These are phyloP conservation scores for Picea glauca DNA, from an alignment of 75 land plant genomes.

Conservation along the genomic window DNA sequence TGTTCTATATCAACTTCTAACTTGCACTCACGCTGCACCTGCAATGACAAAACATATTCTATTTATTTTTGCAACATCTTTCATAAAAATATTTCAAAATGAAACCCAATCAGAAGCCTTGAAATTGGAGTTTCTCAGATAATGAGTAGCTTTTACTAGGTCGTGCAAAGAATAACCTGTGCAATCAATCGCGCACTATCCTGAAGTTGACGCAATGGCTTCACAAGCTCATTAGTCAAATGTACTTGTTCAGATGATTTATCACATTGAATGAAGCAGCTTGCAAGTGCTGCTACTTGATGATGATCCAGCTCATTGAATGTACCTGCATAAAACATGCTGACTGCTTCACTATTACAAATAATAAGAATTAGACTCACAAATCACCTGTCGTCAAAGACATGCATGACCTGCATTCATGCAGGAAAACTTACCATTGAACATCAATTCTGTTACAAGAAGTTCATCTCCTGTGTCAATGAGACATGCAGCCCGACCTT, in stretches of 20 bases:
- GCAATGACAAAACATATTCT: conserved; percentile 3
- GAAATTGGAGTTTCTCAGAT: background rate
- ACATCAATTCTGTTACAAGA: conserved; percentile 94
- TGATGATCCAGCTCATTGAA: conserved; percentile 97
- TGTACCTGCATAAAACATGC: conserved; percentile 44
- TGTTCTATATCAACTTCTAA: conserved; percentile 84
- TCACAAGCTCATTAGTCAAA: conserved; percentile 79
- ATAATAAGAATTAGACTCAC: background rate
- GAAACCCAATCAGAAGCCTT: background rate
- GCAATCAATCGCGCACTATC: conserved; percentile 91
- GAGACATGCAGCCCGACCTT: conserved; percentile 96
- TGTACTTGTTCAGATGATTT: conserved; percentile 85
- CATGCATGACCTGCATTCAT: background rate
- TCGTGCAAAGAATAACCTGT: conserved; percentile 45
- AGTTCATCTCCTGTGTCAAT: conserved; percentile 99
- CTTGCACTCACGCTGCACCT: conserved; percentile 95
- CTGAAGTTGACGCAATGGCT: conserved; percentile 85
- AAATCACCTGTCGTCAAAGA: background rate
- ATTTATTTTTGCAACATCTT: background rate
- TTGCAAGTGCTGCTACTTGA: conserved; percentile 90
- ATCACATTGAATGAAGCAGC: conserved; percentile 92
- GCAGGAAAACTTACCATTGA: conserved; percentile 55
- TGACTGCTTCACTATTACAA: background rate
- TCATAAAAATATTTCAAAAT: conserved; percentile 7
- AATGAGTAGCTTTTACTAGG: background rate